These are phyloP conservation scores for Pelargonium cotyledonis DNA, from an alignment of 441 rosid species.

Conservation along the genomic window DNA sequence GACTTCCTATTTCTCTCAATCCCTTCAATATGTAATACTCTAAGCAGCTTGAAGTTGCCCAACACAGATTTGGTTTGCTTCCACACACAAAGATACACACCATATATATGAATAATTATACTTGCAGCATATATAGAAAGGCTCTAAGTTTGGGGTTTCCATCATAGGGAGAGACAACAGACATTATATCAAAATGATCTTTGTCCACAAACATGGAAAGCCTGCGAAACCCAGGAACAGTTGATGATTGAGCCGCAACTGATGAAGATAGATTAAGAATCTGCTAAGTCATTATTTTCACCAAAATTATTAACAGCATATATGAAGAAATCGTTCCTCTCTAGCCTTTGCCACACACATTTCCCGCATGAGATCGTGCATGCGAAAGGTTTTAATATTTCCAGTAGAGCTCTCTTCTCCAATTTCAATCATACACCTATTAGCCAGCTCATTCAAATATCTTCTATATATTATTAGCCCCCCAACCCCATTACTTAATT, in stretches of 20 bases:
- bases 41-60: neutral
- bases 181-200: too few species aligned
- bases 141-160: too few species aligned
- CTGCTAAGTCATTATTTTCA: too few species aligned
- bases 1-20: neutral
- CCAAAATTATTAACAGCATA: too few species aligned
- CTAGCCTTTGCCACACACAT: neutral
- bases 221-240: too few species aligned
- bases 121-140: neutral
- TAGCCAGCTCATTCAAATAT: too few species aligned
- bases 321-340: neutral
- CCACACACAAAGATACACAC: neutral
- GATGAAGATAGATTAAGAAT: too few species aligned
- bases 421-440: neutral
- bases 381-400: neutral
- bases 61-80: neutral
- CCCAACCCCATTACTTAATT: too few species aligned
- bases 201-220: too few species aligned
- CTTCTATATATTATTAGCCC: too few species aligned
- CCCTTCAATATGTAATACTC: neutral
- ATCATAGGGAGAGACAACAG: too few species aligned
- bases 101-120: neutral
- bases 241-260: too few species aligned
- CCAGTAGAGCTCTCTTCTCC: neutral
- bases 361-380: neutral